Base-by-base conservation (phyloP, 768 basidiomycete species). In the Russula sp. region DNA sequence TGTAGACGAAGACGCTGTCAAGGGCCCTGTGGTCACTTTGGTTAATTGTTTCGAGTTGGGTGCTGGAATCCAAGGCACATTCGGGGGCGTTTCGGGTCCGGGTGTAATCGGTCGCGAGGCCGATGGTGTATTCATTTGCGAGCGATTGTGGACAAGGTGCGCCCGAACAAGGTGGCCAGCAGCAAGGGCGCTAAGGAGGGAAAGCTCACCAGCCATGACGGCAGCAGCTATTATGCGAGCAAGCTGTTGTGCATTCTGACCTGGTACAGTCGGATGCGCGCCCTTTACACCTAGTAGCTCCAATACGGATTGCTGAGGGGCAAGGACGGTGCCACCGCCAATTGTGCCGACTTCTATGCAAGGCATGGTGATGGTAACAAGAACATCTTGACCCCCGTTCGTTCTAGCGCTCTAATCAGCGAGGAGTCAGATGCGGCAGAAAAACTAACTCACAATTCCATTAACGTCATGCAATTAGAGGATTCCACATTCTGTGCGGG, bases 401-500 rank as follows among this genome's bases (percentile, higher is more conserved):
- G 83, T 88, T 64, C 92, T 95, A 69, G n/a, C 57, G 62, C 69
- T 22, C 28, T 0, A 55, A 46, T 57, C 66, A 59, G 32, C 59
- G 44, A 16, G 46, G 59, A 56, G n/a, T 46, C 20, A 59, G 46
- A 20, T 68, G 57, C 50, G 51, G 38, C 63, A 51, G 61, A 69
- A 4, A 22, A 26, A 0, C 22, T 0, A 6, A 90, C 92, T 76
- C 74, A 97, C 90, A 94, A 87, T 76, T 99, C 97, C 96, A 99
- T 98, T 53, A 98, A 78, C 1, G 97, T 99, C 80, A 99, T 96
- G 76, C 97, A 99, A 74, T 93, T 95, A 44, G 94, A 96, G 63
- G 92, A 95, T 79, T 96, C 97, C 30, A 99, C 96, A 74, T 98
- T 98, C 80, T 99, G 97, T 8, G 97, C 97, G 2, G 97, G 97